phyloP scores from a whole-genome alignment of 78 protist species.

The Protostelium mycophagum region DNA sequence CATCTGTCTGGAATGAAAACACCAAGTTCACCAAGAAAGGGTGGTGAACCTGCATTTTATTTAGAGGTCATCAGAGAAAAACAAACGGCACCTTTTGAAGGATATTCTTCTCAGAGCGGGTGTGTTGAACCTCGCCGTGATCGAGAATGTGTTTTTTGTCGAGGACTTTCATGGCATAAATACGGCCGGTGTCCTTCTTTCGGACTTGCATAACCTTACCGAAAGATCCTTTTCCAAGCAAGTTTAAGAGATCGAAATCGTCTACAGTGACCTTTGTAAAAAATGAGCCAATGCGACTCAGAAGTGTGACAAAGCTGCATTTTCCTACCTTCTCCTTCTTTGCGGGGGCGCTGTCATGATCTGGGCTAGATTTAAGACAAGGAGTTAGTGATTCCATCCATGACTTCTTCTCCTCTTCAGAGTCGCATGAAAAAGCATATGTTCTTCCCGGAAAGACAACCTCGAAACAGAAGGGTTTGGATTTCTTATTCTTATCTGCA shows the following conservation, averaged over 20 bases:
- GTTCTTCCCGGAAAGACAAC: background rate
- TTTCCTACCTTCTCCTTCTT: constrained; percentile 26
- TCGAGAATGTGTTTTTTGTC: constrained; percentile 69
- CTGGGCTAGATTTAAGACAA: constrained; percentile 8
- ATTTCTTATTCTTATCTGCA: background rate
- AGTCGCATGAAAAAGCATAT: constrained; percentile 10
- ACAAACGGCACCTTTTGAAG: constrained; percentile 27
- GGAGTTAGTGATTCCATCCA: constrained; percentile 58
- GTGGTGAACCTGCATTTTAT: constrained; percentile 12
- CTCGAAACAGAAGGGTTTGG: background rate
- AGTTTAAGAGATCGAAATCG: constrained; percentile 79
- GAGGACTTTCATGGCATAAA: constrained; percentile 77
- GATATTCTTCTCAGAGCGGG: constrained; percentile 77
- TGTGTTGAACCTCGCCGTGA: constrained; percentile 88
- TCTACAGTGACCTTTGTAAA: constrained; percentile 63
- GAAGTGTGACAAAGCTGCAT: no score
- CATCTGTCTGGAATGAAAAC: constrained; percentile 89
- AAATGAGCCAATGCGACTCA: background rate
- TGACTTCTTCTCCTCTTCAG: constrained; percentile 35
- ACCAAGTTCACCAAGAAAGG: constrained; percentile 87
- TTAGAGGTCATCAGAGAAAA: background rate
- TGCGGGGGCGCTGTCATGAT: constrained; percentile 13
- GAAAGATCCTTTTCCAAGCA: constrained; percentile 87
- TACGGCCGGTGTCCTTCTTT: constrained; percentile 62
- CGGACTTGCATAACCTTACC: constrained; percentile 89